These are phyloP conservation scores for Pochonia chlamydosporia DNA, from an alignment of 2,329 filamentous ascomycete species.

Conservation along the genomic window DNA sequence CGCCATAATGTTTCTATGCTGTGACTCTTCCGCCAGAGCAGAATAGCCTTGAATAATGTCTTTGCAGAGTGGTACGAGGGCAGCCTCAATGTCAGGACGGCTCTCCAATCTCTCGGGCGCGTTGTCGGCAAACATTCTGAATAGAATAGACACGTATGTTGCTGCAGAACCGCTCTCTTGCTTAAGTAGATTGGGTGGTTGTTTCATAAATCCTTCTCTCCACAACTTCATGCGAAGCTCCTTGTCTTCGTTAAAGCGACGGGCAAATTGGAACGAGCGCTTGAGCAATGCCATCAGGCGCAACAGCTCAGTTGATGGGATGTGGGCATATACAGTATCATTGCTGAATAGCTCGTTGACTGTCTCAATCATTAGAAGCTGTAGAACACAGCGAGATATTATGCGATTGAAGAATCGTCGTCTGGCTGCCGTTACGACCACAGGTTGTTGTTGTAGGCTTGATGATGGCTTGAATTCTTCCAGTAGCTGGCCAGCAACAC, in stretches of 20 bases:
- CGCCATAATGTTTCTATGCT: slow-evolving; percentile 93
- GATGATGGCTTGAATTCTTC: slow-evolving; percentile 84
- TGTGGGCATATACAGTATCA: slow-evolving; percentile 87
- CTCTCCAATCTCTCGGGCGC: slow-evolving; percentile 74
- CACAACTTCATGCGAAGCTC: slow-evolving; percentile 90
- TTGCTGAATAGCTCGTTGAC: slow-evolving; percentile 98
- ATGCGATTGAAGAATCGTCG: slow-evolving; percentile 98
- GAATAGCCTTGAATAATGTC: slow-evolving; percentile 89
- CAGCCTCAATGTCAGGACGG: slow-evolving; percentile 79
- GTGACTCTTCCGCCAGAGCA: slow-evolving; percentile 85
- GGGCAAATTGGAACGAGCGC: slow-evolving; percentile 93
- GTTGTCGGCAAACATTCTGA: slow-evolving; percentile 94
- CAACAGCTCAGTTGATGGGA: slow-evolving; percentile 83
- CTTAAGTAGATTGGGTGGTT: slow-evolving; percentile 94
- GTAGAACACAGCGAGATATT: slow-evolving; percentile 95
- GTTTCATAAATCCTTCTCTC: slow-evolving; percentile 99
- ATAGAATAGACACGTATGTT: slow-evolving; percentile 92
- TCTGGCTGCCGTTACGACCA: slow-evolving; percentile 87
- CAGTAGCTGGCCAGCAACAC: slow-evolving; percentile 39
- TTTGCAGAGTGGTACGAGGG: slow-evolving; percentile 87
- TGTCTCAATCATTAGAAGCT: slow-evolving; percentile 98
- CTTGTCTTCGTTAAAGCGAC: slow-evolving; percentile 96
- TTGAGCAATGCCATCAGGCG: slow-evolving; percentile 92
- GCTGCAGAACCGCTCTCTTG: slow-evolving; percentile 90
- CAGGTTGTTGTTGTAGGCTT: slow-evolving; percentile 75